A percentile compares a stretch with the other conserved stretches of the same genome.
These are phyloP conservation scores for Xylariaceae sp. DNA, from an alignment of 2,329 filamentous ascomycete species.

Conservation along the genomic window DNA sequence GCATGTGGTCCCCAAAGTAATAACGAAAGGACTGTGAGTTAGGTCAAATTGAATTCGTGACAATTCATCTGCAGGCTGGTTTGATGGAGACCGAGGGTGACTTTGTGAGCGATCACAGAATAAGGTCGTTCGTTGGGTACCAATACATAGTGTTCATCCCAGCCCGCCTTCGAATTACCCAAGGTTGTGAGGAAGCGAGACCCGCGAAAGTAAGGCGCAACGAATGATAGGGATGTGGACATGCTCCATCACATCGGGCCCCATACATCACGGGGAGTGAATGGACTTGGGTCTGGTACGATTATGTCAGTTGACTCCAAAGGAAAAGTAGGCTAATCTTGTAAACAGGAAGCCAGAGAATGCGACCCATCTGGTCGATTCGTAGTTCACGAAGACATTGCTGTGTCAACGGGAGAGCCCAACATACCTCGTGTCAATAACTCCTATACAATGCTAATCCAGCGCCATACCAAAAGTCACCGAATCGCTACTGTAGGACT, in stretches of 20 bases:
- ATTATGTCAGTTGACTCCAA: constrained; percentile 1
- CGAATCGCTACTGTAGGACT: neutral
- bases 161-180: neutral
- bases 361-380: neutral
- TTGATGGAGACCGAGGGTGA: neutral
- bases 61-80: neutral
- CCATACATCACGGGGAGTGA: constrained; percentile 3
- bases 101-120: neutral
- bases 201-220: constrained; percentile 8
- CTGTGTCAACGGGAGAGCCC: neutral
- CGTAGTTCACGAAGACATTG: neutral
- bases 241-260: neutral
- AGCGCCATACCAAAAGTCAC: neutral
- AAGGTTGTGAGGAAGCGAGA: constrained; percentile 16
- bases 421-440: neutral
- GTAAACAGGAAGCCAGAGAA: neutral
- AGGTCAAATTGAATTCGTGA: neutral
- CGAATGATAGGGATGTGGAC: constrained; percentile 10
- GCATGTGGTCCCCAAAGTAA: neutral
- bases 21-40: constrained; percentile 1
- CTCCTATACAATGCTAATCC: neutral
- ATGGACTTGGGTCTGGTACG: constrained; percentile 11
- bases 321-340: neutral
- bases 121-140: constrained; percentile 19
- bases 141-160: constrained; percentile 5